Evolutionary conservation across 805 yeast genomes (phyloP), one percentile per base, ranked within the genome.

Genomic region (Pichia cabralensis): DNA sequence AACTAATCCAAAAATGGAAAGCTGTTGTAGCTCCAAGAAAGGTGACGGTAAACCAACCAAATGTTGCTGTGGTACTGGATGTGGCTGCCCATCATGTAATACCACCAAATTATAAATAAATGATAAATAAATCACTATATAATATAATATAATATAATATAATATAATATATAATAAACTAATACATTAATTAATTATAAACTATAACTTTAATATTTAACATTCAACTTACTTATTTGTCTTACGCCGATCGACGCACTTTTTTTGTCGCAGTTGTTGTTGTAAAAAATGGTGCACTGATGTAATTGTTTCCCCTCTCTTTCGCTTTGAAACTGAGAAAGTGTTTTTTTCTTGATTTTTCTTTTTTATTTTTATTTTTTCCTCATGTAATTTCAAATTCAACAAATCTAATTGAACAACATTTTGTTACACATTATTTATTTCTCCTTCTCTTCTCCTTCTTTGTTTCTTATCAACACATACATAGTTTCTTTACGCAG

Each of bases 31-130:
- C n/a, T 46, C 50, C 22, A 47, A 47, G 34, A 39, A 38, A 3
- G 48, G 41, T 12, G 29, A 36, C 18, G 42, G 17, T 19, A 33
- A 36, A 19, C 36, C 43, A 28, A 31, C 28, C 14, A 48, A 50
- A 38, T 58, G 62, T 45, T 47, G 47, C 22, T 58, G 62, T 41
- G 62, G 62, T 8, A 42, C 58, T 10, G 58, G 55, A 23, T 58
- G 62, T 38, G 44, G 47, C 20, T 58, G 62, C 42, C 56, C 60
- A 26, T 39, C 51, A 10, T 58, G 62, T 46, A 58, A 58, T 51
- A 56, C 61, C 26, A 58, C 62, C 28, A 57, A 55, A 45, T 46
- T 48, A 22, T 36, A 35, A 18, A n/a, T n/a, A n/a, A n/a, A n/a
- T n/a, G n/a, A n/a, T n/a, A n/a, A n/a, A n/a, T n/a, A n/a, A n/a